phyloP scores from a whole-genome alignment of 2,329 filamentous ascomycete genomes.

The Dryadomyces quercivorus region DNA sequence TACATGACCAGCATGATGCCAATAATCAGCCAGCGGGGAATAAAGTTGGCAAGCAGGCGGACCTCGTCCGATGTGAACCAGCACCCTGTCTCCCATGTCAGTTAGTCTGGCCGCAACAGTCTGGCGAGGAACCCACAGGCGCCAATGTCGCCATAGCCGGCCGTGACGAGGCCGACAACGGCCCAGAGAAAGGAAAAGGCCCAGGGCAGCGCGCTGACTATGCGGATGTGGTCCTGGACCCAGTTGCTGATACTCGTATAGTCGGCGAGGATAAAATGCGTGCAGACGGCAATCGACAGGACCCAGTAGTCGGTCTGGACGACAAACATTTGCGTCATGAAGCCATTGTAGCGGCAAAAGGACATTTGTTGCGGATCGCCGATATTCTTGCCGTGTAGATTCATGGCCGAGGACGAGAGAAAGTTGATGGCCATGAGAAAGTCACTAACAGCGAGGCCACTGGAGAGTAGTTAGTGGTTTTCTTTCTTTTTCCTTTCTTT shows the following conservation, averaged over 20 bases:
- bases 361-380: not conserved
- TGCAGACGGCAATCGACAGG: not conserved
- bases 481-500: not conserved
- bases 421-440: constrained; percentile 1
- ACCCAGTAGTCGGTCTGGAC: constrained; percentile 1
- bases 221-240: not conserved
- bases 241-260: not conserved
- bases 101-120: not conserved
- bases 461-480: not conserved
- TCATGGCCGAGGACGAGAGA: not conserved
- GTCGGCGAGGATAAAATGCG: not conserved
- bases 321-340: constrained; percentile 1
- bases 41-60: constrained; percentile 1
- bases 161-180: not conserved
- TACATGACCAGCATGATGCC: not conserved
- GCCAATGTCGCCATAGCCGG: not conserved
- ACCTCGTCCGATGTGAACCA: constrained; percentile 1
- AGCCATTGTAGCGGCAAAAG: constrained; percentile 1
- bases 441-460: not conserved
- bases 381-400: not conserved
- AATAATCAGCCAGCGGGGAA: not conserved
- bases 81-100: not conserved
- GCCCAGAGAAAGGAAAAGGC: not conserved
- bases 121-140: not conserved
- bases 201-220: not conserved